Base-by-base conservation (phyloP, 2,329 filamentous ascomycete species). In the Aspergillus ochraceoroseus region DNA sequence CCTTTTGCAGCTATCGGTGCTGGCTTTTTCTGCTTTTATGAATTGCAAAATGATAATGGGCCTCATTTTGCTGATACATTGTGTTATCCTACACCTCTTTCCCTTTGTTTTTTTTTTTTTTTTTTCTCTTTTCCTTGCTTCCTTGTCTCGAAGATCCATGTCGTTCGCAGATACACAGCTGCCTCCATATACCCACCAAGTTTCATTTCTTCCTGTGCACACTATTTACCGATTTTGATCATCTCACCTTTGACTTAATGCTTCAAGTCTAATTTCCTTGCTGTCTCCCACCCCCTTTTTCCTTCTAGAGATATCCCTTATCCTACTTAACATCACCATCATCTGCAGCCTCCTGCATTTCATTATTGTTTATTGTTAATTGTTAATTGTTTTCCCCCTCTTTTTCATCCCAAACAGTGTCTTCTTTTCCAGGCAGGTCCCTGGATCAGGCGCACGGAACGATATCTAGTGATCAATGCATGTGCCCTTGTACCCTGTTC, bases 1-100 rank as follows among this genome's bases (percentile, higher is more conserved):
- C 49, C 33, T 37, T 49, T 41, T 38, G 43, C 43, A 46, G 42
- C 45, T 46, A 36, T 38, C 35, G 32, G 44, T 32, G 40, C 42
- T 43, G 34, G 23, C n/a, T 42, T 36, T 40, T 31, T 42, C 40
- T 51, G 23, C 43, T 32, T 42, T 36, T 34, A 44, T 41, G 42
- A 23, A 37, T 30, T 27, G 38, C 30, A 18, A 43, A 38, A 46
- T 41, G 14, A 47, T 44, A 36, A 44, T 31, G 32, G 34, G 37
- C 17, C 20, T 17, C 13, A 14, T 19, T 19, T 23, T 27, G 19
- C n/a, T 19, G 17, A 25, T 27, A 12, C 29, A 38, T 17, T 29
- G 15, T 14, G 7, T 7, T 20, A 28, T 13, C 20, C 14, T 11
- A 12, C 17, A 7, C 35, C 30, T 33, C 15, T 41, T 18, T 31